A percentile compares a stretch with the other conserved stretches of the same genome.
Evolutionary conservation across 2,329 filamentous ascomycete genomes (phyloP).

Genomic region (Aspergillus ruber): DNA sequence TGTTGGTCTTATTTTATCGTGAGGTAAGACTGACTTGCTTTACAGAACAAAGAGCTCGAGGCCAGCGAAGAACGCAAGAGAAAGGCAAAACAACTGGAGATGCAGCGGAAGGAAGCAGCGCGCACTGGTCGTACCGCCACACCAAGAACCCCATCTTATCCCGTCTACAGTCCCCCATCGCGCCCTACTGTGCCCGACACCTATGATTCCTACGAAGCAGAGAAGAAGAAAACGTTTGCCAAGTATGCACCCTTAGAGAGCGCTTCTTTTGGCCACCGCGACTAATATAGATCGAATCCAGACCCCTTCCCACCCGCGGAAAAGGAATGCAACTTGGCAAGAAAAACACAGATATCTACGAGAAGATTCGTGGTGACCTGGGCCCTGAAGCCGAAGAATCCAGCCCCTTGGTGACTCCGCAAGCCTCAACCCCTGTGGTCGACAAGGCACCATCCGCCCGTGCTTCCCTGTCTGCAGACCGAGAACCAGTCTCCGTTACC

Average conservation of each 20-base stretch:
- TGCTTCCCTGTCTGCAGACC: constrained; percentile 63
- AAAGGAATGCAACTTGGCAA: constrained; percentile 99
- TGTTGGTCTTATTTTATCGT: not conserved
- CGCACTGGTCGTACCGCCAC: constrained; percentile 62
- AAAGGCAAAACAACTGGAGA: constrained; percentile 96
- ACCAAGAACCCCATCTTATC: constrained; percentile 74
- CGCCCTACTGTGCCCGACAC: constrained; percentile 69
- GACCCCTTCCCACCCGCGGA: constrained; percentile 61
- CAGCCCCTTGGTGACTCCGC: constrained; percentile 60
- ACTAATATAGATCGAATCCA: constrained; percentile 40
- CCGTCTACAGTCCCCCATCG: constrained; percentile 76
- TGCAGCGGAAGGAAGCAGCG: constrained; percentile 95
- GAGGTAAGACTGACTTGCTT: not conserved
- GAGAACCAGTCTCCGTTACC: constrained; percentile 80
- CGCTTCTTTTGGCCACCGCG: not conserved
- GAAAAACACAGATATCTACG: constrained; percentile 96
- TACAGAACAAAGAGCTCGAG: constrained; percentile 94
- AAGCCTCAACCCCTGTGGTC: constrained; percentile 48
- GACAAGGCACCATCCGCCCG: constrained; percentile 47
- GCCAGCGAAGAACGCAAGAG: constrained; percentile 97
- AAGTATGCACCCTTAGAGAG: constrained; percentile 52
- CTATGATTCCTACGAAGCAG: constrained; percentile 91
- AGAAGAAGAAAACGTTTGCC: constrained; percentile 86
- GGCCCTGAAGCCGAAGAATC: constrained; percentile 75
- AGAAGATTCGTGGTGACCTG: constrained; percentile 85